Conservation (phyloP, 1,284 basidiomycete species). For the Apiotrichum domesticum region DNA sequence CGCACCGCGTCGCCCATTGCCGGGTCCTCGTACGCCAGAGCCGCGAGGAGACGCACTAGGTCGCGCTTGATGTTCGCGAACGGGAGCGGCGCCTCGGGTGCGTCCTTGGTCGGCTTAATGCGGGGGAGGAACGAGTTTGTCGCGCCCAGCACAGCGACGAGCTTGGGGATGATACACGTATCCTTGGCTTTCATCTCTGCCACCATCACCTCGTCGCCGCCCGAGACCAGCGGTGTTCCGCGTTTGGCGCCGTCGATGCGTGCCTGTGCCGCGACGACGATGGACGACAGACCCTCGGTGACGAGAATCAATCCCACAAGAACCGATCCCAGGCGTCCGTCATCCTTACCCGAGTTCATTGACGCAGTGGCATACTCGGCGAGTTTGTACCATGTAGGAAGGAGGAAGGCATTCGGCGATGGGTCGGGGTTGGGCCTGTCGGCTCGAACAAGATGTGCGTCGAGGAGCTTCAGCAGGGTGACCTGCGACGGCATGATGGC, state of each 20-base stretch:
- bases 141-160: constrained; percentile 61
- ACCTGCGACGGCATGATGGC: constrained; percentile 75
- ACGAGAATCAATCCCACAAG: constrained; percentile 73
- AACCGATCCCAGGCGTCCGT: constrained; percentile 51
- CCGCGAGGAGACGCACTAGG: constrained; percentile 70
- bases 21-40: constrained; percentile 60
- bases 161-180: constrained; percentile 54
- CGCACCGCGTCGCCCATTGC: constrained; percentile 67
- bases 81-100: constrained; percentile 51
- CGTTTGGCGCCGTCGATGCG: constrained; percentile 1
- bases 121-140: constrained; percentile 70
- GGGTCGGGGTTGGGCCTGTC: constrained; percentile 3
- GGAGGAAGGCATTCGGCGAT: constrained; percentile 19
- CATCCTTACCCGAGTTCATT: constrained; percentile 30
- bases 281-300: constrained; percentile 52
- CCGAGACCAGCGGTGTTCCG: background rate
- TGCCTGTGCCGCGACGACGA: constrained; percentile 47
- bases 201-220: constrained; percentile 26
- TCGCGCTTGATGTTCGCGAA: constrained; percentile 59
- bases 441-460: constrained; percentile 58
- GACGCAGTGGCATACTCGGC: constrained; percentile 23
- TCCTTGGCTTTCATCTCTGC: constrained; percentile 31
- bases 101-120: constrained; percentile 52
- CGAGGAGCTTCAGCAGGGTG: constrained; percentile 74
- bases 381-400: constrained; percentile 17